Evolutionary conservation across 345 rosid species (phyloP).

Genomic region (Anastatica hierochuntica): DNA sequence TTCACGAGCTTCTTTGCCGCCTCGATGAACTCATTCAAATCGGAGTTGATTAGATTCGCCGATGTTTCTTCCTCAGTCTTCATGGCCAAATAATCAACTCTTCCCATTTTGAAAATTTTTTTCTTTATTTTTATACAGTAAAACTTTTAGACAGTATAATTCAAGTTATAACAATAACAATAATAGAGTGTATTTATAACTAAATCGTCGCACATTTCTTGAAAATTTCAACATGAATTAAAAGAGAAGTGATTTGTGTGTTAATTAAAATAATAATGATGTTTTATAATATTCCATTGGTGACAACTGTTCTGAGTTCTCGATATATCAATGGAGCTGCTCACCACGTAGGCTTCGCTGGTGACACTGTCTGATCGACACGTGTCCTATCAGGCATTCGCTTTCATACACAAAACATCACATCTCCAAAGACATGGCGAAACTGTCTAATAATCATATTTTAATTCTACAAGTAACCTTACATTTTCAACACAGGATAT

Average conservation of each 20-base stretch:
- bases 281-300: too few relatives aligned
- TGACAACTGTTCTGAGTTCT: too few relatives aligned
- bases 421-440: not conserved
- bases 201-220: too few relatives aligned
- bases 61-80: slow-evolving; percentile 34
- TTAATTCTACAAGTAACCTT: slow-evolving; percentile 8
- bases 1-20: slow-evolving; percentile 48
- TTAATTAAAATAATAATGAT: too few relatives aligned
- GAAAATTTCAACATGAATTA: too few relatives aligned
- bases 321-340: slow-evolving; percentile 10
- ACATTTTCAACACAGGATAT: not conserved
- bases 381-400: too few relatives aligned
- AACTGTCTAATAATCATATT: not conserved
- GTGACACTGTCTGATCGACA: too few relatives aligned
- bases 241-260: too few relatives aligned
- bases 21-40: slow-evolving; percentile 44
- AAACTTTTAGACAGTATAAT: too few relatives aligned
- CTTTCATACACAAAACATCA: not conserved
- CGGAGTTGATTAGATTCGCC: slow-evolving; percentile 43
- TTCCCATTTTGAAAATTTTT: slow-evolving; percentile 37
- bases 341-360: slow-evolving; percentile 26
- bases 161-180: too few relatives aligned
- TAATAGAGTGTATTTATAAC: too few relatives aligned
- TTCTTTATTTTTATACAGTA: not conserved
- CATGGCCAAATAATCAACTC: slow-evolving; percentile 56